Conservation (phyloP, 2,329 filamentous ascomycete species). For the Cladosporium sp. region DNA sequence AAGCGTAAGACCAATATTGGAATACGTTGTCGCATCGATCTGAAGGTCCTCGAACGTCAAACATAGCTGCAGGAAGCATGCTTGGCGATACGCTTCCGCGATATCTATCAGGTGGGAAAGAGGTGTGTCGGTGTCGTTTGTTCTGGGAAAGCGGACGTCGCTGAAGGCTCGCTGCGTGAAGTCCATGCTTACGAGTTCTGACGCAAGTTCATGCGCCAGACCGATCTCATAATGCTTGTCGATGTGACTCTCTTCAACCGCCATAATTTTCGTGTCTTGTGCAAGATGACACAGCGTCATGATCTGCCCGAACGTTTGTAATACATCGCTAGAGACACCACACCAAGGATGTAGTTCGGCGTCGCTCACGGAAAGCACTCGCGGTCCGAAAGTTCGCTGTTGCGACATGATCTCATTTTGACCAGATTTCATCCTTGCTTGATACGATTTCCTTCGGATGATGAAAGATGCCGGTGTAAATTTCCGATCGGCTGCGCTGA, state of each 20-base stretch:
- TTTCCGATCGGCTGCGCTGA: not conserved
- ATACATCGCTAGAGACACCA: not conserved
- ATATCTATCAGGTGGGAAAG: conserved; percentile 12
- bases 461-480: not conserved
- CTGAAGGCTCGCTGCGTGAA: not conserved
- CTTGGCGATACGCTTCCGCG: conserved; percentile 15
- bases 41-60: conserved; percentile 13
- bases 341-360: conserved; percentile 4
- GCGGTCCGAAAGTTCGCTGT: not conserved
- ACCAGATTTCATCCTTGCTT: not conserved
- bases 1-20: not conserved
- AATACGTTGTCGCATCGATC: not conserved
- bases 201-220: not conserved
- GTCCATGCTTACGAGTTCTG: not conserved
- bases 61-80: conserved; percentile 14
- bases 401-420: not conserved
- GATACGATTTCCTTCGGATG: not conserved
- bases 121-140: conserved; percentile 14
- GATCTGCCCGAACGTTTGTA: conserved; percentile 1
- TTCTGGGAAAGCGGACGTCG: not conserved
- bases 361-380: not conserved
- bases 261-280: not conserved
- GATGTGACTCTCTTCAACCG: not conserved
- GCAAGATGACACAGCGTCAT: conserved; percentile 1
- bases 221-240: not conserved